Evolutionary conservation across 257 asterid species (phyloP).

Genomic region (Nicotiana knightiana): DNA sequence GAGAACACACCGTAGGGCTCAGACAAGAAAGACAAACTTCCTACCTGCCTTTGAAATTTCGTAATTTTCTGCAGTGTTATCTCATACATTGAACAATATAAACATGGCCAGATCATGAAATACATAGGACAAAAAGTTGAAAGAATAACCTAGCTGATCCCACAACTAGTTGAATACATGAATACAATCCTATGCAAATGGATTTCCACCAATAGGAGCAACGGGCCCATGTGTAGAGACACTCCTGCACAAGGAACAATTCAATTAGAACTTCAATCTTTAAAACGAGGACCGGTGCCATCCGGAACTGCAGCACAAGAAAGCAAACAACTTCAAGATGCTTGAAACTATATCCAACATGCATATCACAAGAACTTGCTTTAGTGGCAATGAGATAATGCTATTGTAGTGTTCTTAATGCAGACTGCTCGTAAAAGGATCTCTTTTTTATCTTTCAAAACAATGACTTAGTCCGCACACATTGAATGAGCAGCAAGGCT

Average conservation of each 20-base stretch:
- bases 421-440: neutral
- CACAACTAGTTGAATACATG: neutral
- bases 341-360: neutral
- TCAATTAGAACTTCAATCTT: neutral
- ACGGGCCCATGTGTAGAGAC: conserved; percentile 54
- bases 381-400: neutral
- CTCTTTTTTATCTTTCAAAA: neutral
- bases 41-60: neutral
- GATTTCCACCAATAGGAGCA: conserved; percentile 69
- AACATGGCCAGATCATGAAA: neutral
- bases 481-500: neutral
- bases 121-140: conserved; percentile 6
- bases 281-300: neutral
- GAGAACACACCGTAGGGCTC: neutral
- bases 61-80: neutral
- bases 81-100: neutral
- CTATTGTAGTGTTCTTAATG: no score
- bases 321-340: neutral
- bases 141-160: neutral
- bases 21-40: neutral
- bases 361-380: neutral
- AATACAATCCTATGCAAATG: conserved; percentile 46
- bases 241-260: conserved; percentile 42
- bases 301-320: neutral
- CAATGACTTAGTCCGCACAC: neutral